Conservation (phyloP, 805 yeast genomes). For the Starmera quercuum region DNA sequence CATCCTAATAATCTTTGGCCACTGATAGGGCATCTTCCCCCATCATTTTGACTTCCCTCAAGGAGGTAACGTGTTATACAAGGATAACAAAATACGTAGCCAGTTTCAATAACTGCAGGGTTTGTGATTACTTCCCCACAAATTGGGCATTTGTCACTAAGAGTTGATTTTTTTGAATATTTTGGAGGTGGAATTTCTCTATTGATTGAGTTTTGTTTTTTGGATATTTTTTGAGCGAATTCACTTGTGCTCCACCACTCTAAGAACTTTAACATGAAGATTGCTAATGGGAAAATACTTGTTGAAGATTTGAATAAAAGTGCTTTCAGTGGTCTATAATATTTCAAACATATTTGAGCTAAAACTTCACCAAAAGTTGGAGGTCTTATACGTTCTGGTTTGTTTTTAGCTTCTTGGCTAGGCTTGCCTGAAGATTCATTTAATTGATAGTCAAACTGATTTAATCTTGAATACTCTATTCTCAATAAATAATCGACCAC, state of each 20-base stretch:
- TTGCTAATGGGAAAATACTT: conserved; percentile 68
- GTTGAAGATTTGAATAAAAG: conserved; percentile 14
- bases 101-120: conserved; percentile 88
- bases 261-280: conserved; percentile 71
- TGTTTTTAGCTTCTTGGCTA: not conserved
- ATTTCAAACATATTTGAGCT: conserved; percentile 3
- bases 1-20: conserved; percentile 69
- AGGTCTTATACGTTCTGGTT: conserved; percentile 11
- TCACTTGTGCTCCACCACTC: conserved; percentile 92
- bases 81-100: conserved; percentile 81
- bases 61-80: conserved; percentile 67
- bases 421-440: conserved; percentile 8
- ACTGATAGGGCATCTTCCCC: conserved; percentile 81
- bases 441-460: conserved; percentile 19
- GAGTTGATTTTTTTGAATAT: conserved; percentile 5
- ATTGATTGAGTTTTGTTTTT: conserved; percentile 38
- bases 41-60: conserved; percentile 35
- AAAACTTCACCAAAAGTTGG: conserved; percentile 19
- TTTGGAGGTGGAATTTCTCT: conserved; percentile 40
- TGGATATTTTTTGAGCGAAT: conserved; percentile 50
- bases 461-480: conserved; percentile 47
- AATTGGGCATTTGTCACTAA: conserved; percentile 49
- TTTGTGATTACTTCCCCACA: conserved; percentile 60
- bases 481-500: conserved; percentile 52
- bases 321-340: conserved; percentile 10